A percentile compares a stretch with the other conserved stretches of the same genome.
These are phyloP conservation scores for Trametopsis cervina DNA, from an alignment of 768 basidiomycete genomes.

Conservation along the genomic window DNA sequence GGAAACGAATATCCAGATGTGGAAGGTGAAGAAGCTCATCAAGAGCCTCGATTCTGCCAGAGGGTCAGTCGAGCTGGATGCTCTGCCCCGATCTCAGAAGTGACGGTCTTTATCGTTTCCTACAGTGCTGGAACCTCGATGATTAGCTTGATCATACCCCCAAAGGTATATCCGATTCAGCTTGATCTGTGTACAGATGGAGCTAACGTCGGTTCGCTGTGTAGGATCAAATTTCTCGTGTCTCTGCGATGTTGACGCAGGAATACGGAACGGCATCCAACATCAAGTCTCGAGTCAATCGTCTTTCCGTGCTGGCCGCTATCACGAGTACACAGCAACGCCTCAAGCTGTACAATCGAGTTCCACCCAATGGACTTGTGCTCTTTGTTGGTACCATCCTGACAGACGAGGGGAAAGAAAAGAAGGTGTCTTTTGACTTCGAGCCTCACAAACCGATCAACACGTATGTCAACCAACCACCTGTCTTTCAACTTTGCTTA, in stretches of 20 bases:
- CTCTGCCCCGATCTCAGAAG: not conserved
- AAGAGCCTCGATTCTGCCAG: constrained; percentile 93
- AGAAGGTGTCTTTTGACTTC: constrained; percentile 98
- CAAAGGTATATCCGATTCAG: constrained; percentile 51
- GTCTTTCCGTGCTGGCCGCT: constrained; percentile 94
- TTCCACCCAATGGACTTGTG: constrained; percentile 94
- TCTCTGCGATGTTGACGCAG: constrained; percentile 93
- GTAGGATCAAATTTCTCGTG: constrained; percentile 90
- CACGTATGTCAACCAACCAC: constrained; percentile 52
- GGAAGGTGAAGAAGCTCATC: constrained; percentile 99
- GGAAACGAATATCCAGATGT: constrained; percentile 96
- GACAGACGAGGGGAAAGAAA: constrained; percentile 98
- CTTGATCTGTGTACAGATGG: constrained; percentile 11
- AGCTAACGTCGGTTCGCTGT: constrained; percentile 4
- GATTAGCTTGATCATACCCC: constrained; percentile 97
- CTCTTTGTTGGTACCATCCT: constrained; percentile 97
- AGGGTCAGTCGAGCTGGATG: constrained; percentile 43
- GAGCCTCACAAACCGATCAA: constrained; percentile 99
- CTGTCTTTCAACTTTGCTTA: not conserved
- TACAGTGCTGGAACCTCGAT: constrained; percentile 91
- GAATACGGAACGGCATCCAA: constrained; percentile 99
- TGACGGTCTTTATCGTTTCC: constrained; percentile 4
- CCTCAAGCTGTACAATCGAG: constrained; percentile 92
- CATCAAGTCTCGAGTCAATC: constrained; percentile 98
- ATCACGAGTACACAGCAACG: constrained; percentile 98